Percentiles rank a stretch among this genome's conserved stretches.
phyloP scores from a whole-genome alignment of 2,329 filamentous ascomycete species.

The Balansia obtecta region DNA sequence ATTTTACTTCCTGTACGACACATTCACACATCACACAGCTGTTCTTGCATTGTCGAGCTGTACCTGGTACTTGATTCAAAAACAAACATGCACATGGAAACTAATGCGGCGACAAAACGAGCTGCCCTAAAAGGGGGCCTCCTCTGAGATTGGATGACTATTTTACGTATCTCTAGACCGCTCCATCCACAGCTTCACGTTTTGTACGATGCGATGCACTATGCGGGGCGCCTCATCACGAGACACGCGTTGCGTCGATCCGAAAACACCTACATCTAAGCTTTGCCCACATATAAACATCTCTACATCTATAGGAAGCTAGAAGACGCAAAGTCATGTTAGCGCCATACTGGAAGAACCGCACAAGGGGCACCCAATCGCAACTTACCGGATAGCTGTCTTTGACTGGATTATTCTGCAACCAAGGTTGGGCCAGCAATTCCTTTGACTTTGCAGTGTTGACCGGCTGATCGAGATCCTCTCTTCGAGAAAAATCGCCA shows the following conservation, averaged over 20 bases:
- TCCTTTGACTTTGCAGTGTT: neutral
- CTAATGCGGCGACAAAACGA: too few species aligned
- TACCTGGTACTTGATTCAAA: neutral
- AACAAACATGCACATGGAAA: too few species aligned
- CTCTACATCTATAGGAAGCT: constrained; percentile 30
- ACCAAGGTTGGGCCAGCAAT: constrained; percentile 6
- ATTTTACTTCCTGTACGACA: constrained; percentile 30
- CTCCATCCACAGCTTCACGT: too few species aligned
- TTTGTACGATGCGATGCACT: constrained; percentile 13
- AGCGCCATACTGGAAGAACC: constrained; percentile 2
- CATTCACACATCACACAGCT: neutral
- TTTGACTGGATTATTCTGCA: constrained; percentile 13
- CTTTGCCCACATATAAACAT: constrained; percentile 19
- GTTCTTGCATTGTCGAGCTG: neutral
- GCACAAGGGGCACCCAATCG: neutral
- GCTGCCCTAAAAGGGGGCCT: too few species aligned
- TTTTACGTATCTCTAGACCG: too few species aligned
- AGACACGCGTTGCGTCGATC: constrained; percentile 16
- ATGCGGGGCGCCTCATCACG: constrained; percentile 14
- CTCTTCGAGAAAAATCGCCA: neutral
- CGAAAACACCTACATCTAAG: constrained; percentile 30
- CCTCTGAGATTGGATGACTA: too few species aligned
- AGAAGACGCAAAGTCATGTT: neutral
- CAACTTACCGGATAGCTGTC: constrained; percentile 18
- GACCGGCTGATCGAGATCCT: neutral